Evolutionary conservation across 805 yeast species (phyloP), one percentile per base, ranked within the genome.

Genomic region (Suhomyces sp.): DNA sequence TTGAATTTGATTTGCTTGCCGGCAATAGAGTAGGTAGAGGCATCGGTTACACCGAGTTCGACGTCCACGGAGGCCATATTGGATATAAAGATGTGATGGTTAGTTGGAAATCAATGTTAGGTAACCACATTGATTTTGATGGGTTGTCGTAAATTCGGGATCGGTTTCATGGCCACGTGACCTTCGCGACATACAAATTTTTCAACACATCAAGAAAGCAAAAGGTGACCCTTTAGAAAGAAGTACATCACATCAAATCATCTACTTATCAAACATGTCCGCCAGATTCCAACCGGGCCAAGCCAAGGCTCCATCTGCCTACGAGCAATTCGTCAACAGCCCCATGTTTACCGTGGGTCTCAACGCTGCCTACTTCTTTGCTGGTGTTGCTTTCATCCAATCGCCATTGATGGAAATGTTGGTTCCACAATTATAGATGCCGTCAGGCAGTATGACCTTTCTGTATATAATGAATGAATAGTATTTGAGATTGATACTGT

Each of bases 1-100:
- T 90, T 83, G 43, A 90, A 76, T 59, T 88, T 91, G 53, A 83
- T 50, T 32, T 85, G 84, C 57, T 81, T 81, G 16, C 88, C 86
- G 18, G 84, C 76, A 41, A 88, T 63, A 14, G 95, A 81, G 56
- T 67, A 81, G 4, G 64, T 59, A 22, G 47, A 76, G 8, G 62
- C 66, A 8, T 66, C 66, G 4, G 67, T 58, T 42, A 80, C 76
- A 6, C 56, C 54, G 32, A 58, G 47, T 12, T 53, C 54, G 29
- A 49, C 56, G 19, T 51, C 48, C 19, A 47, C 49, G 25, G 50
- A 39, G 21, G 60, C 39, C 63, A 56, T 58, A 9, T 15, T 20
- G 16, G 26, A 9, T n/a, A n/a, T n/a, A n/a, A n/a, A n/a, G 4
- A 14, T 4, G 23, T 9, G 16, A 5, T n/a, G 17, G 10, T 26